phyloP scores from a whole-genome alignment of 2,329 filamentous ascomycete species.

The Daldinia eschscholtzii region DNA sequence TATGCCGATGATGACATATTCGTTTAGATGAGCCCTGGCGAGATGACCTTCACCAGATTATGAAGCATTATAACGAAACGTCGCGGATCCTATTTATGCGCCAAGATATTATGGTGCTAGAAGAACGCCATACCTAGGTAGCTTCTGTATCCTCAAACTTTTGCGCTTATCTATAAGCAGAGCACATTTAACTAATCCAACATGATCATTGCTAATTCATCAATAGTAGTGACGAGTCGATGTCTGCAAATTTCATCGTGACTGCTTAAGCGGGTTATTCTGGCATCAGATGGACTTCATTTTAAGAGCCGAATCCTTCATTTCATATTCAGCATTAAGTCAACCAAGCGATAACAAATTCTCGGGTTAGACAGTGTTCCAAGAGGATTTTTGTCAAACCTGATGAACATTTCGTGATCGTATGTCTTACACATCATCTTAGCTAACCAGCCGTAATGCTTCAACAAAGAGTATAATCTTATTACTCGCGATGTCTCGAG shows the following conservation, averaged over 20 bases:
- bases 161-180: neutral
- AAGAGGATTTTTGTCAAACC: slow-evolving; percentile 22
- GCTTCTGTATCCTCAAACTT: neutral
- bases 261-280: neutral
- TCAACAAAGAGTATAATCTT: neutral
- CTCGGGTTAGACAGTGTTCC: slow-evolving; percentile 15
- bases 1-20: slow-evolving; percentile 19
- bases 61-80: slow-evolving; percentile 30
- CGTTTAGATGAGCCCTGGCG: slow-evolving; percentile 22
- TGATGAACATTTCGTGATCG: neutral
- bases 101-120: slow-evolving; percentile 24
- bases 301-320: slow-evolving; percentile 14
- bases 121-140: neutral
- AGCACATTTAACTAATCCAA: neutral
- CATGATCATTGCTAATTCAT: neutral
- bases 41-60: slow-evolving; percentile 10
- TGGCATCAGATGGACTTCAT: neutral
- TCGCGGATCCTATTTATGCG: slow-evolving; percentile 42
- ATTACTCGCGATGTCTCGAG: neutral
- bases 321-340: slow-evolving; percentile 6
- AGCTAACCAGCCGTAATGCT: neutral
- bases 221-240: neutral
- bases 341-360: neutral
- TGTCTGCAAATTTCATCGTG: neutral
- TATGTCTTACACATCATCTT: neutral